Percentiles rank a stretch among this genome's conserved stretches.
Evolutionary conservation across 2,329 filamentous ascomycete genomes (phyloP).

Genomic region (Fusarium cicatricum): DNA sequence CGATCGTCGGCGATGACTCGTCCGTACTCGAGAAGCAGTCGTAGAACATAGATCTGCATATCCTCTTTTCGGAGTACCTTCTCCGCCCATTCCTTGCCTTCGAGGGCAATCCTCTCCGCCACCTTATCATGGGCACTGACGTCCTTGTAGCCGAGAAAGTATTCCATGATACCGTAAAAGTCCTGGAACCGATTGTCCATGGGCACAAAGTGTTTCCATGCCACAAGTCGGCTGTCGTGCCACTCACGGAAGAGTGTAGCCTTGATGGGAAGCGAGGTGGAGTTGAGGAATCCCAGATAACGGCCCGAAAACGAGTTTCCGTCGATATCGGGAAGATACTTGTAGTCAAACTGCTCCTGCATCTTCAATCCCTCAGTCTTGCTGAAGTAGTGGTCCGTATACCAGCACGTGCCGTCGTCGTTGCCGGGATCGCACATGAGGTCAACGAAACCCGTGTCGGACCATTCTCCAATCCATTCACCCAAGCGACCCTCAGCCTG

Average conservation of each 20-base stretch:
- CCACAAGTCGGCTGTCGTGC: conserved; percentile 77
- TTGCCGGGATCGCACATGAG: conserved; percentile 58
- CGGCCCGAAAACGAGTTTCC: conserved; percentile 76
- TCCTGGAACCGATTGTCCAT: conserved; percentile 79
- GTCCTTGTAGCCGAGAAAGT: conserved; percentile 70
- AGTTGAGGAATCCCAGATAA: conserved; percentile 73
- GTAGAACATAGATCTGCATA: conserved; percentile 75
- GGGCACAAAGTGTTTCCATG: conserved; percentile 84
- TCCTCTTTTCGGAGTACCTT: conserved; percentile 74
- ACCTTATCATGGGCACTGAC: conserved; percentile 60
- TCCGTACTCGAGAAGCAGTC: conserved; percentile 71
- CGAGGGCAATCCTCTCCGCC: conserved; percentile 70
- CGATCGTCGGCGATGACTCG: conserved; percentile 61
- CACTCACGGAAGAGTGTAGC: conserved; percentile 81
- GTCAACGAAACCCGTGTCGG: conserved; percentile 62
- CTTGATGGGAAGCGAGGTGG: conserved; percentile 77
- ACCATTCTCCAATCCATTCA: conserved; percentile 58
- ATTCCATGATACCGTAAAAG: conserved; percentile 76
- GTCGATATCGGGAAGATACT: conserved; percentile 80
- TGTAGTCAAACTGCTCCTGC: conserved; percentile 65
- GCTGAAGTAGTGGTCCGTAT: conserved; percentile 58
- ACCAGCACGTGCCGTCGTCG: conserved; percentile 53
- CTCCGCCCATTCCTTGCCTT: conserved; percentile 74
- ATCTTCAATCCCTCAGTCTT: conserved; percentile 52
- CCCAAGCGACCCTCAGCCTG: conserved; percentile 55